phyloP scores from a whole-genome alignment of 495 filamentous ascomycete genomes.

The Aspergillus heteromorphus region DNA sequence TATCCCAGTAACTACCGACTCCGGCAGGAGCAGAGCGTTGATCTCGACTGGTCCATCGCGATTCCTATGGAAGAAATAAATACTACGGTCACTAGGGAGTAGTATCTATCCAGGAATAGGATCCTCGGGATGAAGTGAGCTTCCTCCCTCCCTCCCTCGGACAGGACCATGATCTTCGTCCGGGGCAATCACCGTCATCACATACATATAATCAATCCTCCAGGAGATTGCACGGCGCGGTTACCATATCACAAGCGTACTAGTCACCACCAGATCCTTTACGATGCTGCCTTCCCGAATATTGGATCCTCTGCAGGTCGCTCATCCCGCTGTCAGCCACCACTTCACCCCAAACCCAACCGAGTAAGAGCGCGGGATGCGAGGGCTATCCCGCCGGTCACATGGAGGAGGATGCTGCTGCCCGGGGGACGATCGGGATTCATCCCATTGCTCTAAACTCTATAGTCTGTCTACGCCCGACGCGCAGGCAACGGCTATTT shows the following conservation, averaged over 20 bases:
- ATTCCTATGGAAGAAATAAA: too few species aligned
- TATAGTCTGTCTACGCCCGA: background rate
- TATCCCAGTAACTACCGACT: background rate
- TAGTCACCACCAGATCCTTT: background rate
- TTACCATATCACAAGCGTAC: background rate
- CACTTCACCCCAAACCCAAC: background rate
- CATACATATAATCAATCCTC: too few species aligned
- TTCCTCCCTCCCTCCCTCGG: background rate
- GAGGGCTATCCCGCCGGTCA: constrained; percentile 2
- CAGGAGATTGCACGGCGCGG: background rate
- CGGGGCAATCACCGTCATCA: background rate
- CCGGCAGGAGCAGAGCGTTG: background rate
- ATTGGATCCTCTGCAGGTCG: background rate
- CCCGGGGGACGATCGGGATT: constrained; percentile 1
- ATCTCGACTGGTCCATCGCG: background rate
- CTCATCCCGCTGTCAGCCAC: constrained; percentile 4
- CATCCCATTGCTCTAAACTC: background rate
- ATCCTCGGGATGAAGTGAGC: too few species aligned
- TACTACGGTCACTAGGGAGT: too few species aligned
- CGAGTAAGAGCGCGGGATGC: background rate
- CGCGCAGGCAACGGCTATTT: background rate
- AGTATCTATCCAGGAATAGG: background rate
- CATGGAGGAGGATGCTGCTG: background rate
- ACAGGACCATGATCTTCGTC: background rate
- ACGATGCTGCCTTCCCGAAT: background rate